These are phyloP conservation scores for Paramarasmius palmivorus DNA, from an alignment of 1,284 basidiomycete species.

Conservation along the genomic window DNA sequence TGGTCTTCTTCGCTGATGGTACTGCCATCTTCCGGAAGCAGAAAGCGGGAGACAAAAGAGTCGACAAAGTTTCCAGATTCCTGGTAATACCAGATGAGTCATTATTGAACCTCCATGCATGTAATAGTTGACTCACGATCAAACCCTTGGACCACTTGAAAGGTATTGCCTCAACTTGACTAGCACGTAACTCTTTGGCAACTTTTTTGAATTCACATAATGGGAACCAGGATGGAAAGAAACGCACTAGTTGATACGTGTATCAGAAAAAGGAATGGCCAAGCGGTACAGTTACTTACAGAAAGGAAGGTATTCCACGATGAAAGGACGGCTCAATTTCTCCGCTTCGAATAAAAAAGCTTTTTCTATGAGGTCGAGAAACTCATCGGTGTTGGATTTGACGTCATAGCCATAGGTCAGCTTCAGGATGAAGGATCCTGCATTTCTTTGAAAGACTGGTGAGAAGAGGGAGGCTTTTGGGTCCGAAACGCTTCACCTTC, in stretches of 20 bases:
- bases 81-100: too few species aligned
- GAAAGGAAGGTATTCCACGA: constrained; percentile 23
- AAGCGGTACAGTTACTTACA: constrained; percentile 3
- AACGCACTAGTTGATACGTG: constrained; percentile 36
- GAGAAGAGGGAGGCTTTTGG: too few species aligned
- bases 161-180: constrained; percentile 27
- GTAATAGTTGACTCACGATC: constrained; percentile 27
- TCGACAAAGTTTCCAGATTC: constrained; percentile 29
- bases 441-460: constrained; percentile 20
- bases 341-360: constrained; percentile 16
- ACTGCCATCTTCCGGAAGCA: constrained; percentile 26
- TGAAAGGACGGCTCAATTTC: constrained; percentile 24
- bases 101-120: too few species aligned
- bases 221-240: constrained; percentile 43
- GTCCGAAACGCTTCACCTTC: too few species aligned
- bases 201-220: constrained; percentile 35
- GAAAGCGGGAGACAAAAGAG: constrained; percentile 37
- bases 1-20: constrained; percentile 25
- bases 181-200: constrained; percentile 19
- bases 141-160: constrained; percentile 34
- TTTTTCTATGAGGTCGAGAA: constrained; percentile 30
- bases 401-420: constrained; percentile 39
- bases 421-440: constrained; percentile 35
- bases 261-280: neutral
- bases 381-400: constrained; percentile 29